These are phyloP conservation scores for Pseudozyma sp. DNA, from an alignment of 1,284 basidiomycete genomes.

Conservation along the genomic window DNA sequence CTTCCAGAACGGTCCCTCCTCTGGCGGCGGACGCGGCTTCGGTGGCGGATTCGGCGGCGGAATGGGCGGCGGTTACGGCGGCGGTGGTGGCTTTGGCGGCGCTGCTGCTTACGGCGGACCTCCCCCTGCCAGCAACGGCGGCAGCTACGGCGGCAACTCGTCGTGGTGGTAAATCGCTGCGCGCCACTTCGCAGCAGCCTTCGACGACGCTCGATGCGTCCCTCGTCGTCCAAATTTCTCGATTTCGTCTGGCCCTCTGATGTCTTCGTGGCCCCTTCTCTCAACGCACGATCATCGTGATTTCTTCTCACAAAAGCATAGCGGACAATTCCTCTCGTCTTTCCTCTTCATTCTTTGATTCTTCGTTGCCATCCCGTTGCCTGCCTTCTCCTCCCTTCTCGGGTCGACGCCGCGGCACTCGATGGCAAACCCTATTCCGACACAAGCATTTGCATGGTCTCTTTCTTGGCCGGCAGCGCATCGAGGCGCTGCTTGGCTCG, in stretches of 20 bases:
- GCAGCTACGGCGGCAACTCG: slow-evolving; percentile 52
- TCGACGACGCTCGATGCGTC: neutral
- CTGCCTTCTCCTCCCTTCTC: neutral
- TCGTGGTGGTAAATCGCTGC: slow-evolving; percentile 45
- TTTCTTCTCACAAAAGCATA: slow-evolving; percentile 30
- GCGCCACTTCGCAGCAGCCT: neutral
- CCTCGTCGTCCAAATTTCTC: neutral
- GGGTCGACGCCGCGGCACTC: no score
- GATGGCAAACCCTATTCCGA: slow-evolving; percentile 1
- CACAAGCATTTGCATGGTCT: slow-evolving; percentile 40
- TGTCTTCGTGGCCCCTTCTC: slow-evolving; percentile 16
- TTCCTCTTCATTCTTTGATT: slow-evolving; percentile 8
- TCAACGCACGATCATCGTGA: slow-evolving; percentile 38
- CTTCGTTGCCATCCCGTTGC: neutral
- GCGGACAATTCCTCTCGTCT: slow-evolving; percentile 42
- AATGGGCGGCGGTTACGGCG: slow-evolving; percentile 45
- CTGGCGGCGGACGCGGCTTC: slow-evolving; percentile 54
- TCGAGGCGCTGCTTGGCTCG: slow-evolving; percentile 23
- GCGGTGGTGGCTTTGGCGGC: slow-evolving; percentile 31
- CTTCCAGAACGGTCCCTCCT: slow-evolving; percentile 55
- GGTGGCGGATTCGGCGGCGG: slow-evolving; percentile 57
- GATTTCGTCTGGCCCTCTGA: slow-evolving; percentile 2
- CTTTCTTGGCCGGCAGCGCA: slow-evolving; percentile 21
- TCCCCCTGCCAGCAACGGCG: slow-evolving; percentile 51
- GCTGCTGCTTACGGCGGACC: slow-evolving; percentile 46